Evolutionary conservation across 129 eudicot species (phyloP).

Genomic region (Ambrosia artemisiifolia): DNA sequence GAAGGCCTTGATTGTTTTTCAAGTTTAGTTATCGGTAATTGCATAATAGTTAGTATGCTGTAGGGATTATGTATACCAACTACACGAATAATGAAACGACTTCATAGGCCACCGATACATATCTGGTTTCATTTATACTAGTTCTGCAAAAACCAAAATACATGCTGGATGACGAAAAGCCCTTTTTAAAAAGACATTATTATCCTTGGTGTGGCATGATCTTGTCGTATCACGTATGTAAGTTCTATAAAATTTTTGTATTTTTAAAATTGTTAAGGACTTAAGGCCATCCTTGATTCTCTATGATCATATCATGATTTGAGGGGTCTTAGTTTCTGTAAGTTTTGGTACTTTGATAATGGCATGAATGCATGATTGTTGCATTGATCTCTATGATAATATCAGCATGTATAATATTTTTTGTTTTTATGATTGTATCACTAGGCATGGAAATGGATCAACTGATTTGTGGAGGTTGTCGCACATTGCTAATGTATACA

Average conservation of each 20-base stretch:
- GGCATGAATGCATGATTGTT: neutral
- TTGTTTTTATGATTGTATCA: neutral
- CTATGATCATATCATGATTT: too few species aligned
- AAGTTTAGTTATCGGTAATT: neutral
- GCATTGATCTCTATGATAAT: neutral
- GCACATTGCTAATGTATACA: conserved; percentile 70
- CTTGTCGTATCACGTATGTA: neutral
- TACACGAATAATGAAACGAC: neutral
- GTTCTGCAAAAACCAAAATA: neutral
- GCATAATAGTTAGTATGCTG: neutral
- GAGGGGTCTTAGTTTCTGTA: neutral
- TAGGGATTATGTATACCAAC: neutral
- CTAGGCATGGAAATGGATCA: conserved; percentile 83
- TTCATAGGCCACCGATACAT: neutral
- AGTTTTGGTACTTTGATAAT: neutral
- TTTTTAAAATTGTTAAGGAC: neutral
- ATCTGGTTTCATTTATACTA: neutral
- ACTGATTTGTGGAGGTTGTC: conserved; percentile 82
- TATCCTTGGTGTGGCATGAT: neutral
- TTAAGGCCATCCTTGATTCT: too few species aligned
- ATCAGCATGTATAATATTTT: neutral
- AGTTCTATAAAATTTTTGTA: neutral
- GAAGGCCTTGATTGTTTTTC: neutral
- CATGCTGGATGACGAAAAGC: neutral
- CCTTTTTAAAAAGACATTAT: neutral